Base-by-base conservation (phyloP, 495 filamentous ascomycete genomes). In the Venustampulla echinocandica region DNA sequence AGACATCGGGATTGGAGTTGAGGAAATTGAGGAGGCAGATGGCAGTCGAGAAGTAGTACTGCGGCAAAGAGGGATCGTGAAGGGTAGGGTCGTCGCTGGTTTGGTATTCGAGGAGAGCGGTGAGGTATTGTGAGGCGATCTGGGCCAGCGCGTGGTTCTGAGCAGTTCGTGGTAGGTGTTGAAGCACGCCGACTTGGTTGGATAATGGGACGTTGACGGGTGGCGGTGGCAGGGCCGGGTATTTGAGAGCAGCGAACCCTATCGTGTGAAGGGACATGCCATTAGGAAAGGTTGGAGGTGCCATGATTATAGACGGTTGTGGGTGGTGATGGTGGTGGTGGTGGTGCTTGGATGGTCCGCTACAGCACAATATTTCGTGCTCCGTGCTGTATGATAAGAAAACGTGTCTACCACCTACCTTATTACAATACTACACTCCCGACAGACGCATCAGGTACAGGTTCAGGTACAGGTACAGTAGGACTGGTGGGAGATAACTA, bases 11-110 rank as follows among this genome's bases (percentile, higher is more conserved):
- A 30, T 17, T 49, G 24, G 10, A 18, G 24, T 4, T 41, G 25
- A 54, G 24, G 41, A 42, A 54, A 27, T 54, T 54, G 46, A 54
- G 34, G 15, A 54, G 46, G 18, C 27, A 35, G 36, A 54, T 14
- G 18, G 52, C 46, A 4, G 40, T 49, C 17, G 52, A 54, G 24
- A 54, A 49, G 46, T 50, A 54, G 42, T 54, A 54, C 21, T 54
- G 46, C 2, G 46, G 35, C 13, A 25, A 20, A 10, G 40, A 25
- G 2, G 23, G 52, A 34, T 54, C 52, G 42, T 50, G 17, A 30
- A 54, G 46, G 37, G 18, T 30, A 42, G 52, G 46, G 7, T 45
- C 52, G 14, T 45, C 40, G 52, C 52, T 54, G 36, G 28, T 27
- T 50, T 54, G 52, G 37, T 54, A 54, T 25, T 49, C 46, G 14